Evolutionary conservation across 352 stramenopile species (phyloP).

Genomic region (Pilasporangium apinafurcum): DNA sequence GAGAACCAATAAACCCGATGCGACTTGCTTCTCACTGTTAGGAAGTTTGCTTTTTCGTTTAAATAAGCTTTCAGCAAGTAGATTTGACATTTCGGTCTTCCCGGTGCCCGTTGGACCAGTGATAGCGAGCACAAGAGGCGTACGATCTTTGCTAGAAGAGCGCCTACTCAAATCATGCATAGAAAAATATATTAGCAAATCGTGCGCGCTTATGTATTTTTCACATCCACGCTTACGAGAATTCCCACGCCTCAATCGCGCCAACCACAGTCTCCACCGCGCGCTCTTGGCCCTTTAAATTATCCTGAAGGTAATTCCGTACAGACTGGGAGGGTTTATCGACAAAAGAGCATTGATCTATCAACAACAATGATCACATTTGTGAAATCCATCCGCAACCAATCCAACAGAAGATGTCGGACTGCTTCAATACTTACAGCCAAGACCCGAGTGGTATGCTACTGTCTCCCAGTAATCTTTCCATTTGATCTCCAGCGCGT

Average conservation of each 20-base stretch:
- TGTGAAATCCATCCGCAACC: neutral
- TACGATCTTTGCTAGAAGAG: slow-evolving; percentile 42
- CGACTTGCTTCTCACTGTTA: slow-evolving; percentile 58
- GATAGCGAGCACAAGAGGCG: slow-evolving; percentile 82
- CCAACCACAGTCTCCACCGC: slow-evolving; percentile 59
- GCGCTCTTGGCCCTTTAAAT: slow-evolving; percentile 61
- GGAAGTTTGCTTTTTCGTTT: slow-evolving; percentile 66
- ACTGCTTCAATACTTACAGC: slow-evolving; percentile 24
- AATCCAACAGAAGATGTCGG: neutral
- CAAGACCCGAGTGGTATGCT: slow-evolving; percentile 40
- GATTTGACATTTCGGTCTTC: slow-evolving; percentile 88
- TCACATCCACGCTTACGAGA: no score
- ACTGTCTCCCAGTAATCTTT: slow-evolving; percentile 29
- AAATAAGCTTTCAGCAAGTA: slow-evolving; percentile 81
- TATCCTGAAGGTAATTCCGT: slow-evolving; percentile 34
- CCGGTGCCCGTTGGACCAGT: slow-evolving; percentile 86
- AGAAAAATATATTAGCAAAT: neutral
- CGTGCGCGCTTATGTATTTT: no score
- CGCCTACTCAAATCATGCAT: slow-evolving; percentile 16
- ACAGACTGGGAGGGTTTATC: slow-evolving; percentile 59
- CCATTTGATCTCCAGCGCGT: slow-evolving; percentile 9
- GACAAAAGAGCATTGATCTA: slow-evolving; percentile 69
- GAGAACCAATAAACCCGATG: slow-evolving; percentile 74
- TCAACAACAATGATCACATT: neutral
- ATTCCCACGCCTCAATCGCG: slow-evolving; percentile 78